phyloP scores from a whole-genome alignment of 1,284 basidiomycete species.

The Melampsora americana region DNA sequence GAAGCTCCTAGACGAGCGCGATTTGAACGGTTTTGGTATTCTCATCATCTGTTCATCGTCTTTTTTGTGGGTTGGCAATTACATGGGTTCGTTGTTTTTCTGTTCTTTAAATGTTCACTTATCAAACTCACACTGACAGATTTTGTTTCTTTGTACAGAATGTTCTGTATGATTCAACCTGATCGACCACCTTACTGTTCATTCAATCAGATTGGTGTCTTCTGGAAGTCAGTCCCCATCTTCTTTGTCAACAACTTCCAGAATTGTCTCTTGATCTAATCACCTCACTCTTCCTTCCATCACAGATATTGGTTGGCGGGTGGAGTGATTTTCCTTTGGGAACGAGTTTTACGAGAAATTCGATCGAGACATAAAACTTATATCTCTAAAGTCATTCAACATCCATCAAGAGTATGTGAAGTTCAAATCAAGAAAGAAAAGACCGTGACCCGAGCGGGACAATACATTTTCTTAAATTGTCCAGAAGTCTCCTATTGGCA shows the following conservation, averaged over 20 bases:
- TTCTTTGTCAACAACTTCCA: not conserved
- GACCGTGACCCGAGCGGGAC: constrained; percentile 69
- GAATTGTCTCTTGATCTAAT: constrained; percentile 30
- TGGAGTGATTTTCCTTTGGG: constrained; percentile 74
- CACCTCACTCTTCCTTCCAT: constrained; percentile 30
- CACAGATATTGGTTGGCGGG: constrained; percentile 81
- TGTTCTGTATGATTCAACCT: constrained; percentile 92
- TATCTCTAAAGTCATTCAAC: constrained; percentile 86
- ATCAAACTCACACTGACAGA: too few relatives aligned
- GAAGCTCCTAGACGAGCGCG: constrained; percentile 70
- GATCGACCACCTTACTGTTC: constrained; percentile 80
- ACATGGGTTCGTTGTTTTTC: constrained; percentile 56
- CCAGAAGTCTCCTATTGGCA: constrained; percentile 87
- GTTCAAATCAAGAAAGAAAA: constrained; percentile 91
- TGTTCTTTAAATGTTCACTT: too few relatives aligned
- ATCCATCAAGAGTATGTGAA: constrained; percentile 83
- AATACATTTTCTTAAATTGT: constrained; percentile 74
- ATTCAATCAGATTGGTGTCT: constrained; percentile 76
- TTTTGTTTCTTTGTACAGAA: constrained; percentile 60
- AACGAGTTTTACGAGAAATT: constrained; percentile 80
- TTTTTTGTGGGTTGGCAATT: constrained; percentile 89
- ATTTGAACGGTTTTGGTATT: constrained; percentile 84
- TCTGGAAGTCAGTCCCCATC: constrained; percentile 68
- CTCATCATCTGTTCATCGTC: constrained; percentile 66
- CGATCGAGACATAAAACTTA: constrained; percentile 80